Percentiles rank a stretch among this genome's conserved stretches.
Conservation (phyloP, 176 grass and related monocot species). For the Hordeum marinum region DNA sequence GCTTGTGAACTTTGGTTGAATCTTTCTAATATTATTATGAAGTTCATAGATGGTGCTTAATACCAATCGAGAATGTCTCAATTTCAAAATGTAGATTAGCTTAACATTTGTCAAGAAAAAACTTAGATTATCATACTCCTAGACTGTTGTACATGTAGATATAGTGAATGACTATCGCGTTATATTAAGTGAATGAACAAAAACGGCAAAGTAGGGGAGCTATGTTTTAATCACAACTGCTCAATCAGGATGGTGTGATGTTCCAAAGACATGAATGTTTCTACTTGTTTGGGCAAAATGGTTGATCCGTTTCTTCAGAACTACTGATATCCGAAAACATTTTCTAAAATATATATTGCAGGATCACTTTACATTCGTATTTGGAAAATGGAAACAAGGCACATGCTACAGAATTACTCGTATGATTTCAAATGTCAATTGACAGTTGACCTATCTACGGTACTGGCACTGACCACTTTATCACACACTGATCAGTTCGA, state of each 20-base stretch:
- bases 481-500: neutral
- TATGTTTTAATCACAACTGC: neutral
- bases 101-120: neutral
- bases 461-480: neutral
- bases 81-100: neutral
- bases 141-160: neutral
- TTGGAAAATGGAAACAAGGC: neutral
- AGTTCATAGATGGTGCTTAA: neutral
- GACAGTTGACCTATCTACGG: neutral
- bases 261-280: neutral
- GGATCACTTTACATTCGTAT: neutral
- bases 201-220: neutral
- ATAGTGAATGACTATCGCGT: too few species aligned
- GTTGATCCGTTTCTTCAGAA: neutral
- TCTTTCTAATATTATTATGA: neutral
- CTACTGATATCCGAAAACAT: neutral
- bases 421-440: neutral
- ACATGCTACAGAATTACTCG: neutral
- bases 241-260: neutral
- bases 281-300: neutral
- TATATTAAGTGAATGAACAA: neutral
- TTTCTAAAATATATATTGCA: neutral
- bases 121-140: neutral
- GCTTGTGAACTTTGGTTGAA: neutral
- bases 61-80: neutral